Evolutionary conservation across 1,139 yeast genomes (phyloP).

Genomic region (Zygosaccharomyces sapae): DNA sequence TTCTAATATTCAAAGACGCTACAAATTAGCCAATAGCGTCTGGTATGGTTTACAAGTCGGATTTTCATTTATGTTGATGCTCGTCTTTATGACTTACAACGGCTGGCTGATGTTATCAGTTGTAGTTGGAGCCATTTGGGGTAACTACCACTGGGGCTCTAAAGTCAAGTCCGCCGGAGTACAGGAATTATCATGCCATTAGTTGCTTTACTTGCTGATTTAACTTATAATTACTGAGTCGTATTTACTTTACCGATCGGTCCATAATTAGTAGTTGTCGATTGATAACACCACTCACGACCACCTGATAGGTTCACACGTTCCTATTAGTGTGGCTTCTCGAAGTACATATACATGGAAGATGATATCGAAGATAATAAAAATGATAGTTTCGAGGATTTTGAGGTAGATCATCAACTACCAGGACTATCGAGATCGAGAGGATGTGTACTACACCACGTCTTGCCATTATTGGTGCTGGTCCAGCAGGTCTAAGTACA

Average conservation of each 20-base stretch:
- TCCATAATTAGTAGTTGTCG: not conserved
- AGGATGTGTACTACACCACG: conserved; percentile 3
- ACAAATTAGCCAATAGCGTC: conserved; percentile 40
- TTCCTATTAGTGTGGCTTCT: conserved; percentile 1
- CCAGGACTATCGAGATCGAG: not conserved
- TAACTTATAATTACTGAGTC: not conserved
- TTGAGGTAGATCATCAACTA: not conserved
- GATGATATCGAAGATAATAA: not conserved
- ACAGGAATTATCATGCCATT: conserved; percentile 27
- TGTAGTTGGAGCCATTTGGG: conserved; percentile 62
- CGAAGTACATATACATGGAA: not conserved
- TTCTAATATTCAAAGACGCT: conserved; percentile 11
- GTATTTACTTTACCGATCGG: not conserved
- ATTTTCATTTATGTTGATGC: conserved; percentile 72
- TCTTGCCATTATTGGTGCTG: conserved; percentile 34
- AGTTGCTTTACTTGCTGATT: not conserved
- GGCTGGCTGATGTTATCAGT: conserved; percentile 80
- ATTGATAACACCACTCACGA: conserved; percentile 2
- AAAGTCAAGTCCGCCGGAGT: conserved; percentile 9
- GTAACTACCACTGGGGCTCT: conserved; percentile 54
- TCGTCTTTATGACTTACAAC: conserved; percentile 78
- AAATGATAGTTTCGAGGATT: not conserved
- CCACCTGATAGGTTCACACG: not conserved
- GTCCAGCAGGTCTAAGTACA: conserved; percentile 34
- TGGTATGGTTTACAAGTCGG: conserved; percentile 76